Base-by-base conservation (phyloP, 2,329 filamentous ascomycete species). In the Trichoderma polysporum region DNA sequence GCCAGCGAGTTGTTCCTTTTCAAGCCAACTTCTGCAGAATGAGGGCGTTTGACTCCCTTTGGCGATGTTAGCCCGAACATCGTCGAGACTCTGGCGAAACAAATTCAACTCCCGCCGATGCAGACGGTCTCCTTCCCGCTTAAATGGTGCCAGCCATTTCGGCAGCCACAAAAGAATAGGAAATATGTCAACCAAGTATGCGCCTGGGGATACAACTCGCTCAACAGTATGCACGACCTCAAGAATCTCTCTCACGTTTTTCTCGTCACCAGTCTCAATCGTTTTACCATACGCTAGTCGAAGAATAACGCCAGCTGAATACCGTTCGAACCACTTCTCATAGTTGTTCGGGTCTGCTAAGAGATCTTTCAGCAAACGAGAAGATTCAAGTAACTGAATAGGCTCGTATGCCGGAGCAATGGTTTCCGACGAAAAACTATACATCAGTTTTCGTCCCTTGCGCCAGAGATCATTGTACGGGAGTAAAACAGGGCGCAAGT, bases 61-160 rank as follows among this genome's bases (percentile, higher is more conserved):
- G 15, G 77, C 76, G 27, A 66, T 72, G 74, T 84, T 80, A 37
- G 81, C 68, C 70, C 5, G 70, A 54, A 59, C 83, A 83, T 13
- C 81, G 79, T 54, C 77, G 59, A 74, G 72, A 17, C 84, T 71
- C 70, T 27, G 17, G 19, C 27, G 25, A 45, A 84, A 82, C 10
- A 50, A 35, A 13, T 13, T 22, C 15, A 37, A 41, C 54, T 58
- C 54, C 4, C 39, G 35, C 22, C 22, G 22, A 29, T 58, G 54
- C 33, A 58, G 13, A 27, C 17, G 8, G 27, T 17, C 63, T 68
- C 66, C 68, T 33, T 68, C 62, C 10, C 69, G 63, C 67, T 85
- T 83, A 81, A 84, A 84, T 70, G 84, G 72, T 4, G 83, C 83
- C n/a, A 81, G 76, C 69, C 84, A 85, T 2, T 76, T 79, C 0